A percentile compares a stretch with the other conserved stretches of the same genome.
These are phyloP conservation scores for Diaporthe destruens DNA, from an alignment of 2,329 filamentous ascomycete genomes.

Conservation along the genomic window DNA sequence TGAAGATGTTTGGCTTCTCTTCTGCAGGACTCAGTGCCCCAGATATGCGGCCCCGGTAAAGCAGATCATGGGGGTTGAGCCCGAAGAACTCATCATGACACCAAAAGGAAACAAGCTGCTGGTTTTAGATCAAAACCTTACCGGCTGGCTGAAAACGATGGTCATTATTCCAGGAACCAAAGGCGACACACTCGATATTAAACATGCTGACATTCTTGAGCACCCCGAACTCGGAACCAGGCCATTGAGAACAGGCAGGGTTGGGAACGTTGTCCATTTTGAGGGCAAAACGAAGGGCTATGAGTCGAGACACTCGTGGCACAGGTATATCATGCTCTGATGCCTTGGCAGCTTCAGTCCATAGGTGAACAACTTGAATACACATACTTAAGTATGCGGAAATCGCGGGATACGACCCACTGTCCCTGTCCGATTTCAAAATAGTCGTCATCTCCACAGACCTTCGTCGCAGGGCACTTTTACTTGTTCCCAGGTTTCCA, in stretches of 20 bases:
- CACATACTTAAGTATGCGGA: slow-evolving; percentile 65
- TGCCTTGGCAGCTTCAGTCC: not conserved
- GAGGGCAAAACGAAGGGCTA: slow-evolving; percentile 40
- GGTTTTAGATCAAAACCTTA: slow-evolving; percentile 71
- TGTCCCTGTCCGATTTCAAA: slow-evolving; percentile 42
- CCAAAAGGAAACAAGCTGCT: slow-evolving; percentile 60
- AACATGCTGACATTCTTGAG: slow-evolving; percentile 69
- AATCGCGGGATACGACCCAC: slow-evolving; percentile 51
- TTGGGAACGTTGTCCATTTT: slow-evolving; percentile 54
- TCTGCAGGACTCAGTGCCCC: slow-evolving; percentile 46
- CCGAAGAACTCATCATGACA: slow-evolving; percentile 29
- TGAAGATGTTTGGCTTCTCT: not conserved
- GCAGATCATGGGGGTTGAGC: slow-evolving; percentile 45
- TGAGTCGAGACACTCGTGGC: slow-evolving; percentile 56
- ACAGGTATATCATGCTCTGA: slow-evolving; percentile 50
- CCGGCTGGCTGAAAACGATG: slow-evolving; percentile 60
- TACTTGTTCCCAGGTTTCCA: slow-evolving; percentile 60
- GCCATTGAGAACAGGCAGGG: slow-evolving; percentile 59
- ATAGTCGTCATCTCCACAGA: slow-evolving; percentile 63
- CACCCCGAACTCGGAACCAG: slow-evolving; percentile 55
- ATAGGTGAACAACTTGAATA: slow-evolving; percentile 52
- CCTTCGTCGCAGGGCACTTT: slow-evolving; percentile 64
- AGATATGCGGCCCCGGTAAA: slow-evolving; percentile 51
- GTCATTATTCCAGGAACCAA: slow-evolving; percentile 50
- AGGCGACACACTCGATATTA: slow-evolving; percentile 58